Conservation (phyloP, 179 eudicot species). For the Spinacia oleracea region DNA sequence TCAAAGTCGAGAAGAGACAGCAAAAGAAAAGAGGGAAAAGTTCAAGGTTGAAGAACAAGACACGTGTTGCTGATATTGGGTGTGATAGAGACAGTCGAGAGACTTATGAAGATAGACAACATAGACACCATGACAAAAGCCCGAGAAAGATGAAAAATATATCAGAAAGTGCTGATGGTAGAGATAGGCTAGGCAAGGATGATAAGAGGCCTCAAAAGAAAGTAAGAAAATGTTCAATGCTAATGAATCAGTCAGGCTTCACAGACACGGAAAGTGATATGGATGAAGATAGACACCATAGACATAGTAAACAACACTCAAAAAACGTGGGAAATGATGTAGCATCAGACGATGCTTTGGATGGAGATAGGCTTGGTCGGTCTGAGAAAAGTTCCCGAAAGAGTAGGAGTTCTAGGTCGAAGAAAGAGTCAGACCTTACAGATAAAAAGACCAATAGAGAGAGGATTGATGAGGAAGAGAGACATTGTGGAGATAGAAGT, state of each 20-base stretch:
- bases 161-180: slow-evolving; percentile 4
- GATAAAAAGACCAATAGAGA: not conserved
- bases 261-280: slow-evolving; percentile 22
- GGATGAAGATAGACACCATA: slow-evolving; percentile 23
- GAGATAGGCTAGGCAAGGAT: slow-evolving; percentile 8
- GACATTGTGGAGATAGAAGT: slow-evolving; percentile 13
- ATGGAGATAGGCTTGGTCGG: slow-evolving; percentile 17
- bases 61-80: slow-evolving; percentile 16
- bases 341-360: slow-evolving; percentile 21
- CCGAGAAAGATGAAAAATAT: not conserved
- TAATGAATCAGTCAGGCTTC: slow-evolving; percentile 12
- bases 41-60: slow-evolving; percentile 18
- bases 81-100: slow-evolving; percentile 11
- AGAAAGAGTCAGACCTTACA: slow-evolving; percentile 22
- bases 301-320: slow-evolving; percentile 22
- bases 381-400: slow-evolving; percentile 19
- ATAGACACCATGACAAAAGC: slow-evolving; percentile 19
- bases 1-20: slow-evolving; percentile 16
- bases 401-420: slow-evolving; percentile 25
- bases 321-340: slow-evolving; percentile 19
- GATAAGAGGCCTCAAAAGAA: slow-evolving; percentile 11
- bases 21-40: slow-evolving; percentile 19
- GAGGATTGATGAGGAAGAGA: slow-evolving; percentile 19
- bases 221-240: slow-evolving; percentile 9
- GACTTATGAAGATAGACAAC: slow-evolving; percentile 18